Base-by-base conservation (phyloP, 208 protist genomes). In the Phytomonas sp. region DNA sequence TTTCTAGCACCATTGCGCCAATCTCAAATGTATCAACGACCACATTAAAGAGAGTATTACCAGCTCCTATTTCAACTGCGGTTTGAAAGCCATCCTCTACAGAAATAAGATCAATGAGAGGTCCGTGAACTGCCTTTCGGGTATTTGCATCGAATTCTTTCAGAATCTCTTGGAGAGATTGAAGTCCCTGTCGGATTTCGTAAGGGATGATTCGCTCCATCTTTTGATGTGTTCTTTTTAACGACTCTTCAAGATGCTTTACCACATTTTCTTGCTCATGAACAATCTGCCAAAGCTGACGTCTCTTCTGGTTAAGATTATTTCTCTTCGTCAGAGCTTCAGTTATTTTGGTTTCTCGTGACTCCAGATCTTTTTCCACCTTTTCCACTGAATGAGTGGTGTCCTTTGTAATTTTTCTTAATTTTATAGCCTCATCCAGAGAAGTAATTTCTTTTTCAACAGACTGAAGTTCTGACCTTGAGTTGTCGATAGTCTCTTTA, bases 21-120 rank as follows among this genome's bases (percentile, higher is more conserved):
- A 87, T 81, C 30, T 97, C 88, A 78, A 99, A 98, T 10, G 77
- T 94, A 69, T 99, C 98, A 14, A 99, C 98, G 7, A 99, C 97
- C 29, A 99, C 82, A 78, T 99, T 88, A 78, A 99, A 99, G 2
- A 99, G 83, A 14, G 86, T 73, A 76, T 96, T 98, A 16, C 94
- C 97, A 30, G 94, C 97, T 7, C 93, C 95, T 4, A 98, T 94
- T 37, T 99, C 98, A 4, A 98, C 86, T 4, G 98, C 95, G 2
- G 87, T 91, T 37, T 88, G 79, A 76, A 93, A 98, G 12, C 78
- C 83, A 10, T 97, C 88, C 12, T 84, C 76, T 63, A 93, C 92
- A 0, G 69, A 61, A 63, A 99, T 94, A 19, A 99, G 85, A 45
- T 99, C 98, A 72, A 99, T 97, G 0, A 99, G 67, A 8, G 96